Evolutionary conservation across 768 basidiomycete species (phyloP).

Genomic region (Leccinum rimulosum): DNA sequence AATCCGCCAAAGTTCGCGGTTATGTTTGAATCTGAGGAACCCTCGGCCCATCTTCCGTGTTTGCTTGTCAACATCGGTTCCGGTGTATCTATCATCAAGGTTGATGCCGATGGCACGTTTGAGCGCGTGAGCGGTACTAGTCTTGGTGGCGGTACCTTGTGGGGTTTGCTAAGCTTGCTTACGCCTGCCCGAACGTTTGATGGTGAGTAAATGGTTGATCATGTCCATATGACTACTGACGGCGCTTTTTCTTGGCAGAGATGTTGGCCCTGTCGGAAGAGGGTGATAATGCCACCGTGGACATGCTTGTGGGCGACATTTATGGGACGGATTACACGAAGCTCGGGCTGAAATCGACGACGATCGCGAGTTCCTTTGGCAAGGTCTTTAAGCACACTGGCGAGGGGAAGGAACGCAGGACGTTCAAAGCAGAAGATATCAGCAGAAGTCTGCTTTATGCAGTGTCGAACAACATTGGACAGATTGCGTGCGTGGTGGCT

Average conservation of each 20-base stretch:
- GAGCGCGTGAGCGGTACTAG: conserved; percentile 98
- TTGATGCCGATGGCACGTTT: conserved; percentile 91
- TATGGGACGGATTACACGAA: conserved; percentile 97
- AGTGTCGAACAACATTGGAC: conserved; percentile 98
- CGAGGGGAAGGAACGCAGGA: conserved; percentile 48
- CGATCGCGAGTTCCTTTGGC: conserved; percentile 97
- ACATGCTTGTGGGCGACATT: conserved; percentile 99
- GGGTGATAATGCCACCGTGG: conserved; percentile 91
- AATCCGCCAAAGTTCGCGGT: conserved; percentile 88
- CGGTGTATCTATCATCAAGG: conserved; percentile 96
- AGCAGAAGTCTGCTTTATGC: conserved; percentile 93
- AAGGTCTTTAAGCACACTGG: conserved; percentile 94
- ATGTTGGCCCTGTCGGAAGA: conserved; percentile 93
- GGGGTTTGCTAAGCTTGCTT: conserved; percentile 91
- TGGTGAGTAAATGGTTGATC: conserved; percentile 54
- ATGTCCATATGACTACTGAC: not conserved
- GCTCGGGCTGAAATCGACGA: conserved; percentile 94
- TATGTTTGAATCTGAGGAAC: conserved; percentile 76
- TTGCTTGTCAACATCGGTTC: conserved; percentile 97
- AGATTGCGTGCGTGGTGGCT: conserved; percentile 84
- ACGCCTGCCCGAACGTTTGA: conserved; percentile 97
- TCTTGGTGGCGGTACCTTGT: conserved; percentile 94
- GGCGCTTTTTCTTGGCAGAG: conserved; percentile 50
- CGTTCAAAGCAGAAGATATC: conserved; percentile 89
- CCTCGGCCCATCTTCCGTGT: conserved; percentile 89